Conservation (phyloP, 495 filamentous ascomycete species). For the Ramalina peruviana region DNA sequence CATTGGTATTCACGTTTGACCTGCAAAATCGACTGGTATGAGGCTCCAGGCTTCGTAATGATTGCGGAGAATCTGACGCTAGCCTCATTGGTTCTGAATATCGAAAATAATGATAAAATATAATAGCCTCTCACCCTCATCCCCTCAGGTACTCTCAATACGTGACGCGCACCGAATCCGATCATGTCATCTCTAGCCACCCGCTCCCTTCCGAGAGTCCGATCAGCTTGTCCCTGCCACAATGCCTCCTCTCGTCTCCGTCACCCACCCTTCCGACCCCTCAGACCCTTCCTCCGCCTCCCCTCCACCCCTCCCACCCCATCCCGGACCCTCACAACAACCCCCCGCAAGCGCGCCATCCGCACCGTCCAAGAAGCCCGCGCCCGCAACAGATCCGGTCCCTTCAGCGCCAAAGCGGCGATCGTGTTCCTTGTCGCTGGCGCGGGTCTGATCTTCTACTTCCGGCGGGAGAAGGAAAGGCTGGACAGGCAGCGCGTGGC, state of each 20-base stretch:
- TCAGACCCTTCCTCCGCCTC: slow-evolving; percentile 5
- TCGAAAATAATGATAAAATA: too few species aligned
- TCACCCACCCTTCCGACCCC: background rate
- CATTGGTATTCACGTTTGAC: too few species aligned
- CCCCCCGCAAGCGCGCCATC: slow-evolving; percentile 10
- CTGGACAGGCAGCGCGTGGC: slow-evolving; percentile 75
- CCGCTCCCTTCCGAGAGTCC: background rate
- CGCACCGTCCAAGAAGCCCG: background rate
- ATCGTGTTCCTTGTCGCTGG: slow-evolving; percentile 71
- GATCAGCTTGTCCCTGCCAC: background rate
- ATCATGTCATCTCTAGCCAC: background rate
- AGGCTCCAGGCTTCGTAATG: too few species aligned
- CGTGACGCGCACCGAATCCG: too few species aligned
- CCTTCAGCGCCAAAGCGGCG: slow-evolving; percentile 84
- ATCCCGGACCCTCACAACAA: slow-evolving; percentile 14
- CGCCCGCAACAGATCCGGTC: slow-evolving; percentile 27
- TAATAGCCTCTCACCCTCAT: too few species aligned
- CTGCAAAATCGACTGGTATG: too few species aligned
- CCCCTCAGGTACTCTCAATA: too few species aligned
- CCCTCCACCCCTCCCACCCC: slow-evolving; percentile 3
- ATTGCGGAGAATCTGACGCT: too few species aligned
- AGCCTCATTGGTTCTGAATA: too few species aligned
- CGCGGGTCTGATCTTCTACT: slow-evolving; percentile 69
- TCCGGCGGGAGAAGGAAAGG: slow-evolving; percentile 77
- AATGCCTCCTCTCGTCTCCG: background rate